Evolutionary conservation across 257 asterid genomes (phyloP).

Genomic region (Paulownia fortunei): DNA sequence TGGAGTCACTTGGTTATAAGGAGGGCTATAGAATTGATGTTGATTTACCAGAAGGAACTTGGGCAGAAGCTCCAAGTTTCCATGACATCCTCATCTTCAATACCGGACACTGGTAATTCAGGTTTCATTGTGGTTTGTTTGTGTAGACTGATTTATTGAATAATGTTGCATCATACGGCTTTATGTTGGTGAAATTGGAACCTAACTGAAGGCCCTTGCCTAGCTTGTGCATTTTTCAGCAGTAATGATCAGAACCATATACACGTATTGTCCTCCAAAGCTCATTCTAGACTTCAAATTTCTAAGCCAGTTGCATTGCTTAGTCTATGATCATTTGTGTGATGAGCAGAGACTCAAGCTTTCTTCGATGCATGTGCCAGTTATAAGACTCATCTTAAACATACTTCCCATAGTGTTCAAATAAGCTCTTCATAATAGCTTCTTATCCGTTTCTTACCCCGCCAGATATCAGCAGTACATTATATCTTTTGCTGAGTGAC

Average conservation of each 20-base stretch:
- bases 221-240: constrained; percentile 13
- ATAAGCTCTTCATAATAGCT: neutral
- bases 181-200: constrained; percentile 22
- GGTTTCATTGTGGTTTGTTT: neutral
- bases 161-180: neutral
- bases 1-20: constrained; percentile 92
- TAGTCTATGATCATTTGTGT: constrained; percentile 5
- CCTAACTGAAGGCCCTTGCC: constrained; percentile 14
- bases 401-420: neutral
- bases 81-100: constrained; percentile 86
- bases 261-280: neutral
- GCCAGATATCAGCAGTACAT: neutral
- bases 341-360: constrained; percentile 20
- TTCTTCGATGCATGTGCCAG: neutral
- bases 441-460: neutral
- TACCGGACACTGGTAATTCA: constrained; percentile 91
- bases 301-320: constrained; percentile 11
- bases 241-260: neutral
- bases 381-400: neutral
- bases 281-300: constrained; percentile 2
- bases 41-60: constrained; percentile 89
- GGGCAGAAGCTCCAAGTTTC: constrained; percentile 78
- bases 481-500: constrained; percentile 14
- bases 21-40: constrained; percentile 90
- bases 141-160: constrained; percentile 16